Evolutionary conservation across 2,329 filamentous ascomycete genomes (phyloP).

Genomic region (Sphaceloma murrayae): DNA sequence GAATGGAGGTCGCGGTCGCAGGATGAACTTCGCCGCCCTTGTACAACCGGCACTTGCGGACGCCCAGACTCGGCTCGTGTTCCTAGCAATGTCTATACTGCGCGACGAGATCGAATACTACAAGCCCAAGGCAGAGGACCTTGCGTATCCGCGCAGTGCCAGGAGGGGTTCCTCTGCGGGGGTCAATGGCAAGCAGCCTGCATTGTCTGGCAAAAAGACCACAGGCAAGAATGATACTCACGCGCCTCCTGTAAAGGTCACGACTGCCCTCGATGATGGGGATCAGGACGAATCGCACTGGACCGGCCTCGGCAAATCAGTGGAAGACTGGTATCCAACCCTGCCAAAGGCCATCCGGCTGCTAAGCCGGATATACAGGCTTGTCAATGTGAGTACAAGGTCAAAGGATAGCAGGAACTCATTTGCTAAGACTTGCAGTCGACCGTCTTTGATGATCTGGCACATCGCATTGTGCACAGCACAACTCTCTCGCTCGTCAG

Average conservation of each 20-base stretch:
- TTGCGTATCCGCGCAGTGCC: slow-evolving; percentile 49
- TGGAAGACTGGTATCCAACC: slow-evolving; percentile 55
- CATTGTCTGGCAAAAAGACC: slow-evolving; percentile 43
- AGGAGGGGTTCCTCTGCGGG: slow-evolving; percentile 18
- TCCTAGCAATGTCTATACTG: slow-evolving; percentile 53
- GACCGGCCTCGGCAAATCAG: slow-evolving; percentile 19
- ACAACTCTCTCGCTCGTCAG: slow-evolving; percentile 74
- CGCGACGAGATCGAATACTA: slow-evolving; percentile 58
- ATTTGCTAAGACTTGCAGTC: slow-evolving; percentile 37
- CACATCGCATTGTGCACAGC: slow-evolving; percentile 77
- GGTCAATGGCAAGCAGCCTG: slow-evolving; percentile 30
- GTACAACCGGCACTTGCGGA: slow-evolving; percentile 59
- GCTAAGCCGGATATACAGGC: slow-evolving; percentile 57
- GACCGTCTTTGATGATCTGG: slow-evolving; percentile 60
- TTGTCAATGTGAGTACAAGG: slow-evolving; percentile 49
- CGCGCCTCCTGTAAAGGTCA: no score
- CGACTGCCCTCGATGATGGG: slow-evolving; percentile 44
- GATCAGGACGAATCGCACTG: slow-evolving; percentile 45
- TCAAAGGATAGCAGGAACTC: slow-evolving; percentile 18
- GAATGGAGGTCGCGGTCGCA: slow-evolving; percentile 34
- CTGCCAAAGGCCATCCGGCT: slow-evolving; percentile 59
- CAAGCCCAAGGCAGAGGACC: slow-evolving; percentile 54
- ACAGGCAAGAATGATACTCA: slow-evolving; percentile 28
- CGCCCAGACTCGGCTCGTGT: slow-evolving; percentile 57
- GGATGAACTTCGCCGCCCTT: slow-evolving; percentile 51